Evolutionary conservation across 257 asterid species (phyloP), one percentile per base, ranked within the genome.

Genomic region (Ilex aquifolium): DNA sequence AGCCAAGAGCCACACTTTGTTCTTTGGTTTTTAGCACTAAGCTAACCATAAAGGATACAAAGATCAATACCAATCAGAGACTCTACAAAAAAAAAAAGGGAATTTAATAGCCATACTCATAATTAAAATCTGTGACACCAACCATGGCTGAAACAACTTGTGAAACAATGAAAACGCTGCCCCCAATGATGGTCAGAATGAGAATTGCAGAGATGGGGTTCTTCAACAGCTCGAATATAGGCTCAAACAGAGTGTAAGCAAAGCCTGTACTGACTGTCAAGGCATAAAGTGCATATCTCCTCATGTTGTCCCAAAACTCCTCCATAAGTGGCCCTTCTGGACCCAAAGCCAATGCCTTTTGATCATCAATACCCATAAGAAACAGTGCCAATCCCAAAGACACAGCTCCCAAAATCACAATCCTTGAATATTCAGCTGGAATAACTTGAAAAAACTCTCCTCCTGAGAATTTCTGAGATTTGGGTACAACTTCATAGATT

Each of bases 241-340:
- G 99, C 83, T 83, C 79, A 57, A 87, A 46, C 3, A 90, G 82
- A 3, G 83, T 40, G 69, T 69, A 90, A 46, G 82, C 49, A 29
- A 85, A 91, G 13, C 99, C 99, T 8, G 95, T 87, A 60, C 97
- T 90, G 64, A 93, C 99, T 36, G 97, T 83, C 84, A 93, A 40
- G 0, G 76, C 99, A 64, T 85, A 90, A 32, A 90, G 69, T 0
- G 74, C 97, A 62, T 93, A 93, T 72, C 97, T 82, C 72, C 99
- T 93, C 96, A 93, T 90, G 21, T 90, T 93, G 61, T 90, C 99
- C 97, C 99, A 93, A 61, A 93, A 93, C 7, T 90, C 99, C 66
- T 90, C 99, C 86, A 93, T 59, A 67, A 90, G 54, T 46, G 99
- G 99, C 48, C 96, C 99, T 72, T 80, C 95, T 2, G 99, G 97